phyloP scores from a whole-genome alignment of 768 basidiomycete genomes.

The Mrakia blollopis region DNA sequence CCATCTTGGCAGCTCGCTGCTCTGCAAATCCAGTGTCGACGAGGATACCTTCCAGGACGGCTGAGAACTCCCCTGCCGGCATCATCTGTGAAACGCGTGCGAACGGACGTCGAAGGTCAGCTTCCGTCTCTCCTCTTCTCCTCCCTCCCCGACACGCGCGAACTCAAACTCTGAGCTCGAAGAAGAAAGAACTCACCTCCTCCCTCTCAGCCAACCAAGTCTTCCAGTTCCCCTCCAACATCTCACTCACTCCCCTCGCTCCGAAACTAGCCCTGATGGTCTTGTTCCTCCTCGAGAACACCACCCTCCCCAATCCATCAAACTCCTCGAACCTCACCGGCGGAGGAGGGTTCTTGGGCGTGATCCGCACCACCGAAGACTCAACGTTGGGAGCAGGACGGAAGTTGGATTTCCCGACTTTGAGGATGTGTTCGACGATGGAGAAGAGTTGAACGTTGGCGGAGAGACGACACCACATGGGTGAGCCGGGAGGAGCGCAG shows the following conservation, averaged over 20 bases:
- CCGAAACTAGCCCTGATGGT: conserved; percentile 76
- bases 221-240: conserved; percentile 88
- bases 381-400: conserved; percentile 93
- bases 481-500: conserved; percentile 73
- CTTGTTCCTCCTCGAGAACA: conserved; percentile 87
- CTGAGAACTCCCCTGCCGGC: conserved; percentile 61
- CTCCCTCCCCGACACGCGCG: too few species aligned
- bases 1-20: conserved; percentile 85
- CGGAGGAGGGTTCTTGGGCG: conserved; percentile 89
- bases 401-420: conserved; percentile 95
- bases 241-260: conserved; percentile 88
- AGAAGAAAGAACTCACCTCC: conserved; percentile 45
- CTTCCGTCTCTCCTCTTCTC: background rate
- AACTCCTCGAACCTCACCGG: conserved; percentile 96
- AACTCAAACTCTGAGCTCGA: too few species aligned
- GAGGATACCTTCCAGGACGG: conserved; percentile 66
- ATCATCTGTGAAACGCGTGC: conserved; percentile 47
- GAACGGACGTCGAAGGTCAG: background rate
- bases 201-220: conserved; percentile 80
- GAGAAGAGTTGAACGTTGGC: conserved; percentile 98
- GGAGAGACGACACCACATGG: conserved; percentile 86
- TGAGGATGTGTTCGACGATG: conserved; percentile 92
- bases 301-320: conserved; percentile 84
- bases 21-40: conserved; percentile 67
- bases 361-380: conserved; percentile 82